A percentile compares a stretch with the other conserved stretches of the same genome.
Evolutionary conservation across 495 filamentous ascomycete species (phyloP).

Genomic region (Rhypophila decipiens): DNA sequence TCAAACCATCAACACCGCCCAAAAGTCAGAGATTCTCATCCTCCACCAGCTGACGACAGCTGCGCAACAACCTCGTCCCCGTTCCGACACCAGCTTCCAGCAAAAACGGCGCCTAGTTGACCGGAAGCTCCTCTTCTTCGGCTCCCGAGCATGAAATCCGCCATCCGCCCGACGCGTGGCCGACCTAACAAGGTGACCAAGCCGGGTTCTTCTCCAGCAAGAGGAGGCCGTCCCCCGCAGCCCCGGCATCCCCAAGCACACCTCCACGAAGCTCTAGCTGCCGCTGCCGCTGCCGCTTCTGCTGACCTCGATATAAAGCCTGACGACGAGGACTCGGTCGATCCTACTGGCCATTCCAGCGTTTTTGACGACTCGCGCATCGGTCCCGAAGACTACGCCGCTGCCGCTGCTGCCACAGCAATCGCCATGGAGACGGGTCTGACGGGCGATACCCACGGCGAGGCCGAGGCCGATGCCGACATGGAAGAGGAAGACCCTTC

Average conservation of each 20-base stretch:
- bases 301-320: neutral
- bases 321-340: conserved; percentile 39
- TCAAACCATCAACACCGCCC: too few species aligned
- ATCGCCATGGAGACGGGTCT: conserved; percentile 28
- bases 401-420: conserved; percentile 33
- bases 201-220: too few species aligned
- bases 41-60: conserved; percentile 30
- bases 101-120: conserved; percentile 3
- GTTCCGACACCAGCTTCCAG: conserved; percentile 6
- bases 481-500: conserved; percentile 19
- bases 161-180: conserved; percentile 26
- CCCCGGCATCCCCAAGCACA: conserved; percentile 17
- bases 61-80: conserved; percentile 17
- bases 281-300: too few species aligned
- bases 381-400: conserved; percentile 37
- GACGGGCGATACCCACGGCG: conserved; percentile 18
- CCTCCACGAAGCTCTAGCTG: conserved; percentile 1
- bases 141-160: conserved; percentile 25
- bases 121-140: neutral
- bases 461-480: conserved; percentile 26
- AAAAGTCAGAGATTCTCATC: conserved; percentile 9
- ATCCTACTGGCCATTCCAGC: conserved; percentile 39
- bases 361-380: conserved; percentile 41
- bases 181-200: conserved; percentile 39
- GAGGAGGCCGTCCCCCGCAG: conserved; percentile 18